Evolutionary conservation across 495 filamentous ascomycete species (phyloP).

Genomic region (Penicillium salamii): DNA sequence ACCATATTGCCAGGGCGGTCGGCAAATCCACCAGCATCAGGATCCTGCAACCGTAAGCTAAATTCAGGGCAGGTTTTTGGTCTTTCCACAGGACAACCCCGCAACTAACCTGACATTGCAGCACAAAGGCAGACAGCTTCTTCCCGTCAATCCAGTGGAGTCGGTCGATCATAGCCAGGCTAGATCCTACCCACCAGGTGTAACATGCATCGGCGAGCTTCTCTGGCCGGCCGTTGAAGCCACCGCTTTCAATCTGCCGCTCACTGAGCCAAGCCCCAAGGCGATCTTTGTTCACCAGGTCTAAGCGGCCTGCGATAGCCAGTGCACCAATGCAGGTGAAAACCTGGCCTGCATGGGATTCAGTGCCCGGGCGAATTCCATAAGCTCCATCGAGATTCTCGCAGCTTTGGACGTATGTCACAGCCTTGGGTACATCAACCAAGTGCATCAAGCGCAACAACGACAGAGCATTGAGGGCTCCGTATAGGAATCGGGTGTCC

Average conservation of each 20-base stretch:
- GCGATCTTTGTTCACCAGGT: constrained; percentile 78
- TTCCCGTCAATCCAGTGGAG: constrained; percentile 87
- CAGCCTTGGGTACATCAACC: constrained; percentile 75
- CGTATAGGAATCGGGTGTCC: constrained; percentile 92
- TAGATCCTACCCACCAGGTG: constrained; percentile 95
- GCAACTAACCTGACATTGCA: constrained; percentile 67
- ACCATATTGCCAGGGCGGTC: constrained; percentile 93
- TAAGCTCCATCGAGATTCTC: constrained; percentile 93
- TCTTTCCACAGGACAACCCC: not conserved
- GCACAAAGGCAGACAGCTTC: constrained; percentile 74
- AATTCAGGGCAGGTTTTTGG: too few species aligned
- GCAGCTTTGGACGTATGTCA: constrained; percentile 73
- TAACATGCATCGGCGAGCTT: constrained; percentile 98
- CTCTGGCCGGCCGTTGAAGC: constrained; percentile 90
- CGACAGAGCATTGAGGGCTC: constrained; percentile 81
- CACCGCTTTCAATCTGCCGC: constrained; percentile 80
- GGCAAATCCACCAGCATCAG: constrained; percentile 77
- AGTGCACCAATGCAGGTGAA: constrained; percentile 93
- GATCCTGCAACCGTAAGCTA: constrained; percentile 54
- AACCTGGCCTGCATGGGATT: constrained; percentile 90
- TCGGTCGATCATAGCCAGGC: constrained; percentile 82
- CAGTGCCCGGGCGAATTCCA: constrained; percentile 81
- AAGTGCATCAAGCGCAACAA: constrained; percentile 67
- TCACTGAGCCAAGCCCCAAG: constrained; percentile 91
- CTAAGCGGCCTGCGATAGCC: constrained; percentile 74